Percentiles rank a stretch among this genome's conserved stretches.
phyloP scores from a whole-genome alignment of 345 rosid genomes.

The Hevea brasiliensis region DNA sequence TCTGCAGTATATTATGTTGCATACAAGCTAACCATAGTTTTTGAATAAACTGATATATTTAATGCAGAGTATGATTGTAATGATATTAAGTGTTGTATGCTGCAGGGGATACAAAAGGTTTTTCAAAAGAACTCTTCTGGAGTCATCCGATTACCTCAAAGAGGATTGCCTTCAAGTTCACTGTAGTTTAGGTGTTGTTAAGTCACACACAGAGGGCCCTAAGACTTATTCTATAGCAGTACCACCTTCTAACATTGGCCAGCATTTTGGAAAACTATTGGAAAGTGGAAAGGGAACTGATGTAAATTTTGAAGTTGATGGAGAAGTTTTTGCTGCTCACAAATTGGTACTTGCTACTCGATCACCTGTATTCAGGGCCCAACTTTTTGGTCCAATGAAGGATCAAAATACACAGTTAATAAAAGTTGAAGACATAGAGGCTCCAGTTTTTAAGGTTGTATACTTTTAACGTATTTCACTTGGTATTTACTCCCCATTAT shows the following conservation, averaged over 20 bases:
- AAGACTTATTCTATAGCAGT: slow-evolving; percentile 25
- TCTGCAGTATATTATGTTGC: not conserved
- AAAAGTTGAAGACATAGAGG: slow-evolving; percentile 36
- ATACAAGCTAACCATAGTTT: not conserved
- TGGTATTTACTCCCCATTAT: not conserved
- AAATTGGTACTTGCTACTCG: slow-evolving; percentile 35
- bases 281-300: slow-evolving; percentile 32
- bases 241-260: slow-evolving; percentile 32
- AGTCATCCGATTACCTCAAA: slow-evolving; percentile 28
- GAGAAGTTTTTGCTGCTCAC: slow-evolving; percentile 32
- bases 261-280: slow-evolving; percentile 31
- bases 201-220: slow-evolving; percentile 32
- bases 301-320: slow-evolving; percentile 38
- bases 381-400: slow-evolving; percentile 41
- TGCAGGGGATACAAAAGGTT: slow-evolving; percentile 88
- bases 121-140: slow-evolving; percentile 50
- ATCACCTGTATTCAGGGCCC: slow-evolving; percentile 37
- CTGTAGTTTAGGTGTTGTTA: slow-evolving; percentile 32
- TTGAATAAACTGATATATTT: not conserved
- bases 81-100: slow-evolving; percentile 19
- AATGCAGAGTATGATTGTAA: not conserved
- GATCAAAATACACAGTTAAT: slow-evolving; percentile 30
- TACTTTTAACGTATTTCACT: not conserved
- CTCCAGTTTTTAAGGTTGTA: slow-evolving; percentile 35
- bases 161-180: slow-evolving; percentile 20